These are phyloP conservation scores for Orbilia quercus DNA, from an alignment of 2,329 filamentous ascomycete species.

Conservation along the genomic window DNA sequence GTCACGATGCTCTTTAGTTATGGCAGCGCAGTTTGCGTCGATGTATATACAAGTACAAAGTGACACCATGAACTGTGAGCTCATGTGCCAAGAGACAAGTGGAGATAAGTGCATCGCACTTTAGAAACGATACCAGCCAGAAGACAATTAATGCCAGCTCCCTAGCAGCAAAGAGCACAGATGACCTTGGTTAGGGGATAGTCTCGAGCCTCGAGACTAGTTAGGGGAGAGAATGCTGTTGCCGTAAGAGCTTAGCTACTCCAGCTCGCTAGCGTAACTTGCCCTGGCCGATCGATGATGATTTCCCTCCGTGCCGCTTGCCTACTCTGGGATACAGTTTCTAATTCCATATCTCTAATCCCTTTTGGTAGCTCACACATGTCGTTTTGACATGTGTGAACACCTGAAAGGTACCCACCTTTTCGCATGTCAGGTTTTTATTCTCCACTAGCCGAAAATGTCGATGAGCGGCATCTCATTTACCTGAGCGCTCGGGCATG, in stretches of 20 bases:
- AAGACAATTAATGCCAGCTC: slow-evolving; percentile 24
- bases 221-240: slow-evolving; percentile 29
- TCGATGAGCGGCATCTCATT: slow-evolving; percentile 31
- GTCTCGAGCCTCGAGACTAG: too few relatives aligned
- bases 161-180: slow-evolving; percentile 34
- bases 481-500: slow-evolving; percentile 23
- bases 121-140: slow-evolving; percentile 12
- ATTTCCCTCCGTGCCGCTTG: slow-evolving; percentile 55
- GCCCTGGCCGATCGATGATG: slow-evolving; percentile 56
- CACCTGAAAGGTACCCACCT: slow-evolving; percentile 42
- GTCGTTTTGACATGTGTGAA: slow-evolving; percentile 55
- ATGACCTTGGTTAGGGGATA: slow-evolving; percentile 50
- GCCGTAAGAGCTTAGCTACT: slow-evolving; percentile 49
- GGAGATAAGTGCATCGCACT: slow-evolving; percentile 7
- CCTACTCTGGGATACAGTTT: slow-evolving; percentile 55
- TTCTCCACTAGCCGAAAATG: slow-evolving; percentile 46
- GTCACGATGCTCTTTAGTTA: slow-evolving; percentile 20
- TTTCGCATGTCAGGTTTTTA: slow-evolving; percentile 54
- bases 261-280: slow-evolving; percentile 39
- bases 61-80: slow-evolving; percentile 17
- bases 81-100: too few relatives aligned
- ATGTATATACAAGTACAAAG: slow-evolving; percentile 3
- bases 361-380: slow-evolving; percentile 42
- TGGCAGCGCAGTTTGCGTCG: neutral
- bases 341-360: slow-evolving; percentile 54